phyloP scores from a whole-genome alignment of 495 filamentous ascomycete species.

The Podospora pseudoanserina region DNA sequence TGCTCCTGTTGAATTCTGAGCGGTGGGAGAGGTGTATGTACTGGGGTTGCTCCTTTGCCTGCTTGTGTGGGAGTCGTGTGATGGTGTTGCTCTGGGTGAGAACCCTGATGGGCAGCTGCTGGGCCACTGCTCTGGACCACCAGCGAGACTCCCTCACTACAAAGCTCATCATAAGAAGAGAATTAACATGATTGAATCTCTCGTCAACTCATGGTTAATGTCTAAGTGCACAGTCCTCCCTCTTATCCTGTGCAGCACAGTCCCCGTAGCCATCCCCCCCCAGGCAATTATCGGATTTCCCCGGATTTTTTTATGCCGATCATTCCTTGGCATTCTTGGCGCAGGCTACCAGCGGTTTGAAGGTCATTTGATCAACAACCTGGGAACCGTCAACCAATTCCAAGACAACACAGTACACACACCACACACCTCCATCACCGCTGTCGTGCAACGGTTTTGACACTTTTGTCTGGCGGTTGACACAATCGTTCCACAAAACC shows the following conservation, averaged over 20 bases:
- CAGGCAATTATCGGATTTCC: not conserved
- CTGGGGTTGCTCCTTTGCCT: too few relatives aligned
- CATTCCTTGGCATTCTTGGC: not conserved
- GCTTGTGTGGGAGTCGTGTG: too few relatives aligned
- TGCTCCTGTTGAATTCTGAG: too few relatives aligned
- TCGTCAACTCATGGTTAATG: not conserved
- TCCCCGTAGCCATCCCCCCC: not conserved
- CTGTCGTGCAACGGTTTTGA: not conserved
- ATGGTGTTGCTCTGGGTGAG: too few relatives aligned
- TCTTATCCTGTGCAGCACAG: too few relatives aligned
- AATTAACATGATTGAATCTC: too few relatives aligned
- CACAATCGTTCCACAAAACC: not conserved
- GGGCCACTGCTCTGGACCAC: too few relatives aligned
- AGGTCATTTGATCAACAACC: not conserved
- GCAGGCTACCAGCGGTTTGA: not conserved
- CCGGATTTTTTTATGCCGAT: not conserved
- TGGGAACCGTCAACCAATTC: not conserved
- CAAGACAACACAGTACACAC: not conserved
- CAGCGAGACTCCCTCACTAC: too few relatives aligned
- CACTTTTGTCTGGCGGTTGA: not conserved
- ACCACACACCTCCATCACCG: not conserved
- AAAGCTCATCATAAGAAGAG: too few relatives aligned
- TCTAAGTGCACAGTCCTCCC: not conserved
- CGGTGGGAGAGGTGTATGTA: too few relatives aligned
- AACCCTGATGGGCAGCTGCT: too few relatives aligned